phyloP scores from a whole-genome alignment of 306 rosid species.

The Argentina anserina region DNA sequence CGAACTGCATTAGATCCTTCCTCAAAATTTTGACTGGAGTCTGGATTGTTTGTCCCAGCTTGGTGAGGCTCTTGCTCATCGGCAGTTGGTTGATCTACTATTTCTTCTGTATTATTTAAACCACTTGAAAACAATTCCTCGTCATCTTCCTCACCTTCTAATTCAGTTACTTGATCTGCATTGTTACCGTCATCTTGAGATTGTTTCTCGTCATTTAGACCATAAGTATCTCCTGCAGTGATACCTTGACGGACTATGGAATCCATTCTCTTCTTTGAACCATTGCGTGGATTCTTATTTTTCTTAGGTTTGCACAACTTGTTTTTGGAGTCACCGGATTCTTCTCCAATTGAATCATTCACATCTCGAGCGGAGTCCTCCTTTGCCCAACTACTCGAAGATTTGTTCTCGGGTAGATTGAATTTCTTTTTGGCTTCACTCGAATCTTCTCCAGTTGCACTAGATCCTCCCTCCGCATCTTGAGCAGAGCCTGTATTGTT shows the following conservation, averaged over 20 bases:
- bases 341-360: too few species aligned
- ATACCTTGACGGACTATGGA: too few species aligned
- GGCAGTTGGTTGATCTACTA: not conserved
- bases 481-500: not conserved
- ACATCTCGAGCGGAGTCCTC: too few species aligned
- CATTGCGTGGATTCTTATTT: too few species aligned
- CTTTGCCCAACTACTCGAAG: not conserved
- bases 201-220: not conserved
- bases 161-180: not conserved
- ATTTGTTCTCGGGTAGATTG: not conserved
- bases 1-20: not conserved
- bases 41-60: not conserved
- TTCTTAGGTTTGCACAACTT: too few species aligned
- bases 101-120: not conserved
- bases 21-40: not conserved
- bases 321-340: too few species aligned
- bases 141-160: not conserved
- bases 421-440: not conserved
- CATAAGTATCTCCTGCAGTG: not conserved
- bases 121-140: not conserved
- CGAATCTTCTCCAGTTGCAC: not conserved
- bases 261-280: too few species aligned
- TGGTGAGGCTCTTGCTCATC: not conserved
- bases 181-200: not conserved
- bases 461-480: not conserved